Conservation (phyloP, 306 rosid species). For the Abrus pulchellus region DNA sequence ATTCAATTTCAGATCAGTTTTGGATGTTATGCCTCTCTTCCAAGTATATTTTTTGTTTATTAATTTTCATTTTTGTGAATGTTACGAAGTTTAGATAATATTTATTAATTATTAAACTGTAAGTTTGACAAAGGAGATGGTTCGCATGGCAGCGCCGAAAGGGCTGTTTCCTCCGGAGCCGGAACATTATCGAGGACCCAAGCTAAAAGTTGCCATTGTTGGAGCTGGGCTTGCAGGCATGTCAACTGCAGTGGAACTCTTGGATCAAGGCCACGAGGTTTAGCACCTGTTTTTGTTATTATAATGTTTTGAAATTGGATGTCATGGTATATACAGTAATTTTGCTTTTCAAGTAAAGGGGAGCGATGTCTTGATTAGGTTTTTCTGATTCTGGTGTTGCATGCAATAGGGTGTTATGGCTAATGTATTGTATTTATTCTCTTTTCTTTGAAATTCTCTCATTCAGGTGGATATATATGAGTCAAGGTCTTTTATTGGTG, state of each 20-base stretch:
- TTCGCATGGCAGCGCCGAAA: conserved; percentile 79
- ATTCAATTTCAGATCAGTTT: neutral
- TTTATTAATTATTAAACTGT: conserved; percentile 12
- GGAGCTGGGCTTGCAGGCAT: conserved; percentile 99
- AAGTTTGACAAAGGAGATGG: conserved; percentile 46
- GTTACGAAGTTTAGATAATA: conserved; percentile 15
- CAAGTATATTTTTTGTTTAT: neutral
- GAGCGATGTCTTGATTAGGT: neutral
- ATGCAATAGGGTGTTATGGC: neutral
- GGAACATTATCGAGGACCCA: conserved; percentile 89
- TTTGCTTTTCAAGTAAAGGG: conserved; percentile 6
- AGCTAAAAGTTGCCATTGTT: conserved; percentile 93
- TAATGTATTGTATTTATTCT: conserved; percentile 37
- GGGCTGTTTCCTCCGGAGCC: conserved; percentile 99
- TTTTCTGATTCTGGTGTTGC: conserved; percentile 26
- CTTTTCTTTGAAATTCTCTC: conserved; percentile 31
- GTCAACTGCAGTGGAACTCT: conserved; percentile 98
- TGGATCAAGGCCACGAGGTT: conserved; percentile 99
- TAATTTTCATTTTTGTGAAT: neutral
- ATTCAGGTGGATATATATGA: conserved; percentile 95
- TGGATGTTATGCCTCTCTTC: neutral
- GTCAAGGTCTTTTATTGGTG: conserved; percentile 90
- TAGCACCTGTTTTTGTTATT: conserved; percentile 16
- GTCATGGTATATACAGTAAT: conserved; percentile 1
- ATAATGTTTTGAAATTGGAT: conserved; percentile 36